phyloP scores from a whole-genome alignment of 495 filamentous ascomycete genomes.

The Aspergillus homomorphus region DNA sequence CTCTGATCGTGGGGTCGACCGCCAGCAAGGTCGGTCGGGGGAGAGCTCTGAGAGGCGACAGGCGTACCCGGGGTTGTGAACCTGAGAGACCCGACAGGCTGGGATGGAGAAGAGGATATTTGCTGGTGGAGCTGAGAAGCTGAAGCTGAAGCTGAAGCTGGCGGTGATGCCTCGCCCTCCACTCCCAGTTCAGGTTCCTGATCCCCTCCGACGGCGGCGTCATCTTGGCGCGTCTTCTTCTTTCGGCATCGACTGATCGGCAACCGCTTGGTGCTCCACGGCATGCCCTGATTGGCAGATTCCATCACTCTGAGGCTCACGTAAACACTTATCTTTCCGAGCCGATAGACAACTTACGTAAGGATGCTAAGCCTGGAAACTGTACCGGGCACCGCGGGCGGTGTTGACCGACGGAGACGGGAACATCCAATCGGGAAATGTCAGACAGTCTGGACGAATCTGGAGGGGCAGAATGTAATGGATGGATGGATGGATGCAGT shows the following conservation, averaged over 20 bases:
- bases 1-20: conserved; percentile 18
- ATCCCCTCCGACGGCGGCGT: conserved; percentile 9
- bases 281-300: conserved; percentile 16
- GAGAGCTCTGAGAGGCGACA: conserved; percentile 6
- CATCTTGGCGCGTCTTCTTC: conserved; percentile 7
- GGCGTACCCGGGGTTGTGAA: neutral
- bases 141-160: neutral
- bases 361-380: neutral
- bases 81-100: neutral
- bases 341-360: too few species aligned
- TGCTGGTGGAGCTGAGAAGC: neutral
- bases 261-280: conserved; percentile 19
- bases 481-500: neutral
- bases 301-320: conserved; percentile 19
- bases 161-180: neutral
- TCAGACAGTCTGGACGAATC: neutral
- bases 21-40: neutral
- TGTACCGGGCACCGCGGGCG: neutral
- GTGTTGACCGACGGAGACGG: neutral
- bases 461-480: neutral
- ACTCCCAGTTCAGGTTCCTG: too few species aligned
- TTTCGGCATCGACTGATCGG: conserved; percentile 8
- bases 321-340: neutral
- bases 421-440: neutral
- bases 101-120: conserved; percentile 6